phyloP scores from a whole-genome alignment of 2,329 filamentous ascomycete species.

The Onygena corvina region DNA sequence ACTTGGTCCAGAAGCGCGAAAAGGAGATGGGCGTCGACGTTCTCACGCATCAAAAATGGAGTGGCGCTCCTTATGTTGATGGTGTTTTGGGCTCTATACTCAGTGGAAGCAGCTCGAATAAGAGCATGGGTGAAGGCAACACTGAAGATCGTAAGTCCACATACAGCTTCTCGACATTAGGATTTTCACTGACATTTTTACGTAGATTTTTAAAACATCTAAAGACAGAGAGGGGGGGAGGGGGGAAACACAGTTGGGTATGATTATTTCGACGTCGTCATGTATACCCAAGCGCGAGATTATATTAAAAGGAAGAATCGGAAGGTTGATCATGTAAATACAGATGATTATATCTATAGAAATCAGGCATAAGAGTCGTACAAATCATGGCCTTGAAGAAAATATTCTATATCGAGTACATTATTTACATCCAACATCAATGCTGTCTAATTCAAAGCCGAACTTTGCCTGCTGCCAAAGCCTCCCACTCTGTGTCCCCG shows the following conservation, averaged over 20 bases:
- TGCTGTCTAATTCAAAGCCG: slow-evolving; percentile 37
- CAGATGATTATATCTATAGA: too few relatives aligned
- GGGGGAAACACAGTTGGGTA: too few relatives aligned
- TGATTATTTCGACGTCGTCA: too few relatives aligned
- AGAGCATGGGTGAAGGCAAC: slow-evolving; percentile 90
- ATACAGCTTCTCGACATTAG: neutral
- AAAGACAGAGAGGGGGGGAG: too few relatives aligned
- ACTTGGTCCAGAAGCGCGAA: slow-evolving; percentile 75
- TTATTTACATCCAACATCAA: too few relatives aligned
- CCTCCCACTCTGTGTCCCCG: slow-evolving; percentile 46
- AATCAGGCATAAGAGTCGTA: too few relatives aligned
- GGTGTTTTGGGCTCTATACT: slow-evolving; percentile 82
- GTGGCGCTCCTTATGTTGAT: slow-evolving; percentile 64
- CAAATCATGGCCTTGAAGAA: too few relatives aligned
- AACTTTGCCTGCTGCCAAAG: slow-evolving; percentile 35
- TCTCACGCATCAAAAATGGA: slow-evolving; percentile 82
- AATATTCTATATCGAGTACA: too few relatives aligned
- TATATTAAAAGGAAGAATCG: too few relatives aligned
- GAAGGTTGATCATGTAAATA: too few relatives aligned
- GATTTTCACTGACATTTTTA: neutral
- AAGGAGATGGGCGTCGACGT: slow-evolving; percentile 87
- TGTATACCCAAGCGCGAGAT: too few relatives aligned
- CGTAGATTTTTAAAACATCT: slow-evolving; percentile 5
- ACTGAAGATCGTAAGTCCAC: slow-evolving; percentile 49
- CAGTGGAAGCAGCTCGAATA: slow-evolving; percentile 76